These are phyloP conservation scores for Penicillium palitans DNA, from an alignment of 2,329 filamentous ascomycete species.

Conservation along the genomic window DNA sequence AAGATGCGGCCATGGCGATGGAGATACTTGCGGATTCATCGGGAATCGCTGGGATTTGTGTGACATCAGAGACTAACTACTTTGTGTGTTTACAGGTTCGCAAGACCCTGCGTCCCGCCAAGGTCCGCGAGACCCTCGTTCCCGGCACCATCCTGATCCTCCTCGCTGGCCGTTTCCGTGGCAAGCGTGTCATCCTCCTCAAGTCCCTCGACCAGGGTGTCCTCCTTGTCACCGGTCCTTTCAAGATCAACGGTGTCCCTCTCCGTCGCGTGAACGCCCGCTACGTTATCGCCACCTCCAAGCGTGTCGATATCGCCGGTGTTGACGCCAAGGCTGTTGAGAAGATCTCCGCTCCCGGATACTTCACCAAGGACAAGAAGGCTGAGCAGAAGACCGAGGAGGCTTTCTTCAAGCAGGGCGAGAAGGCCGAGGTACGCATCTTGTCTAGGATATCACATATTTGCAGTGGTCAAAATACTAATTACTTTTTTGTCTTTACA, in stretches of 20 bases:
- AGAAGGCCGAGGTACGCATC: slow-evolving; percentile 86
- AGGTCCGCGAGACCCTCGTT: slow-evolving; percentile 83
- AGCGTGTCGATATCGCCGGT: slow-evolving; percentile 64
- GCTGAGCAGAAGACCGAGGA: slow-evolving; percentile 95
- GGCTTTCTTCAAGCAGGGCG: slow-evolving; percentile 98
- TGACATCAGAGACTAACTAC: slow-evolving; percentile 26
- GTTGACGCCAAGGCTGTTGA: slow-evolving; percentile 70
- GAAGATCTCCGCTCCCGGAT: slow-evolving; percentile 86
- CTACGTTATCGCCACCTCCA: slow-evolving; percentile 54
- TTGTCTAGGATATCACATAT: neutral
- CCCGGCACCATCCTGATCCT: slow-evolving; percentile 98
- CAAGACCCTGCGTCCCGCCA: slow-evolving; percentile 87
- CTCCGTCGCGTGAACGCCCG: slow-evolving; percentile 69
- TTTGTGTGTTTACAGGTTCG: slow-evolving; percentile 66
- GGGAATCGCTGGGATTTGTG: slow-evolving; percentile 14
- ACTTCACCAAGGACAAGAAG: slow-evolving; percentile 95
- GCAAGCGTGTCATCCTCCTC: slow-evolving; percentile 99
- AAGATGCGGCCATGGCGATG: slow-evolving; percentile 9
- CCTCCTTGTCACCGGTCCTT: slow-evolving; percentile 97
- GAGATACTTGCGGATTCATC: slow-evolving; percentile 2
- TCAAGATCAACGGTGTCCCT: slow-evolving; percentile 99
- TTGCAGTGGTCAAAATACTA: slow-evolving; percentile 12
- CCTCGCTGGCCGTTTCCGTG: slow-evolving; percentile 98
- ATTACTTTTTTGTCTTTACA: slow-evolving; percentile 46
- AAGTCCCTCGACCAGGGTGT: slow-evolving; percentile 97